Conservation (phyloP, 2,329 filamentous ascomycete genomes). For the Chalaropsis ovoidea region DNA sequence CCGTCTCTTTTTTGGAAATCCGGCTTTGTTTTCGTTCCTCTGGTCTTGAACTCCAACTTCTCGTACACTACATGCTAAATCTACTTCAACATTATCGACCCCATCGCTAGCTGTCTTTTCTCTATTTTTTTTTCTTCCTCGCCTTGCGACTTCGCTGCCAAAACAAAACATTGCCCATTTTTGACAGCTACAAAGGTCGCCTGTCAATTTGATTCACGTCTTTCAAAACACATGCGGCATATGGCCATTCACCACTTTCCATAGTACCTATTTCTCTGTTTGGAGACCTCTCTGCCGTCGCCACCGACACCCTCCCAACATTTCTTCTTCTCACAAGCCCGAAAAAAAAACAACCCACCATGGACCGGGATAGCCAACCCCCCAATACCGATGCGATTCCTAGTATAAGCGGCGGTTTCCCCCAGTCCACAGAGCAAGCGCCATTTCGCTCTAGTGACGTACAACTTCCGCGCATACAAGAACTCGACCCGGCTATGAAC, state of each 20-base stretch:
- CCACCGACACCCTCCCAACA: not conserved
- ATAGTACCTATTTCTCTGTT: not conserved
- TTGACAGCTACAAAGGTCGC: not conserved
- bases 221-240: not conserved
- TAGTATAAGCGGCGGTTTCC: conserved; percentile 4
- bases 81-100: not conserved
- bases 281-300: not conserved
- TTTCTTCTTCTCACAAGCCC: not conserved
- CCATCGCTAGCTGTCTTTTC: not conserved
- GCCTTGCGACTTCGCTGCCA: not conserved
- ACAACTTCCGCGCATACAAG: conserved; percentile 21
- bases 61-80: not conserved
- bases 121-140: not conserved
- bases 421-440: not conserved
- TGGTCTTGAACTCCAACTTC: not conserved
- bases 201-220: not conserved
- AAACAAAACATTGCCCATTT: not conserved
- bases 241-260: not conserved
- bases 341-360: not conserved
- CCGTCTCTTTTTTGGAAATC: not conserved
- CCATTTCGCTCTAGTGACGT: conserved; percentile 1
- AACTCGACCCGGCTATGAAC: conserved; percentile 15
- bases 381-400: conserved; percentile 4
- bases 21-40: not conserved
- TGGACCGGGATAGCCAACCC: conserved; percentile 3